phyloP scores from a whole-genome alignment of 2,329 filamentous ascomycete species.

The Neofusicoccum cordaticola region DNA sequence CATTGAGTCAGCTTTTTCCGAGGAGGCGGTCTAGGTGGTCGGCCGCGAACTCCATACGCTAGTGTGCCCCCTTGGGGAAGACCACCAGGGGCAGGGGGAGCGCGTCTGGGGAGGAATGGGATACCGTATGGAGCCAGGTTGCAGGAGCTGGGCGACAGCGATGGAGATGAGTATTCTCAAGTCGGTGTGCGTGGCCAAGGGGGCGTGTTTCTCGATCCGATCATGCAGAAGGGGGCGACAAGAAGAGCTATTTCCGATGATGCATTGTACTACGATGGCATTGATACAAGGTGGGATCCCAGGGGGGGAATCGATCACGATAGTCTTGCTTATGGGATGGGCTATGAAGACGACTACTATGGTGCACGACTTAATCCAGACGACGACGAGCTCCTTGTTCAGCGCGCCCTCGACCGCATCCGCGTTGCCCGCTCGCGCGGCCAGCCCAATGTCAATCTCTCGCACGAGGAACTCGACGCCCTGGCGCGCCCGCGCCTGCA shows the following conservation, averaged over 20 bases:
- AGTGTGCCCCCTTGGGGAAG: constrained; percentile 95
- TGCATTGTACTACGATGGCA: constrained; percentile 48
- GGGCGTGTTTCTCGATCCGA: constrained; percentile 43
- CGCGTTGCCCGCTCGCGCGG: constrained; percentile 73
- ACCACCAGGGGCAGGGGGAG: constrained; percentile 81
- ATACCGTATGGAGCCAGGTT: constrained; percentile 46
- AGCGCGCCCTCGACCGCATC: constrained; percentile 77
- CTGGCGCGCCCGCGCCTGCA: constrained; percentile 24
- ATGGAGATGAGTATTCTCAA: constrained; percentile 40
- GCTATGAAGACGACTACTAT: constrained; percentile 48
- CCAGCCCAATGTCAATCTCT: constrained; percentile 75
- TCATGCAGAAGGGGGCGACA: constrained; percentile 27
- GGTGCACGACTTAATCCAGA: constrained; percentile 28
- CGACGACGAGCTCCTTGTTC: constrained; percentile 73
- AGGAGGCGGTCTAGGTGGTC: constrained; percentile 99
- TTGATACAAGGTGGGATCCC: constrained; percentile 32
- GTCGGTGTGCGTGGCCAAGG: constrained; percentile 24
- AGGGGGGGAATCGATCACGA: constrained; percentile 32
- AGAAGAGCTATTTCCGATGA: constrained; percentile 42
- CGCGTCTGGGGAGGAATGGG: constrained; percentile 40
- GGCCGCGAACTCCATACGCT: constrained; percentile 91
- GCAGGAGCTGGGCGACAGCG: constrained; percentile 61
- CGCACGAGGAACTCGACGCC: constrained; percentile 74
- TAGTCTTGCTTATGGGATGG: constrained; percentile 44
- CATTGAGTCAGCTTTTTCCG: constrained; percentile 99